Evolutionary conservation across 2,329 filamentous ascomycete genomes (phyloP), one percentile per base, ranked within the genome.

Genomic region (Ophiostoma perfectum): DNA sequence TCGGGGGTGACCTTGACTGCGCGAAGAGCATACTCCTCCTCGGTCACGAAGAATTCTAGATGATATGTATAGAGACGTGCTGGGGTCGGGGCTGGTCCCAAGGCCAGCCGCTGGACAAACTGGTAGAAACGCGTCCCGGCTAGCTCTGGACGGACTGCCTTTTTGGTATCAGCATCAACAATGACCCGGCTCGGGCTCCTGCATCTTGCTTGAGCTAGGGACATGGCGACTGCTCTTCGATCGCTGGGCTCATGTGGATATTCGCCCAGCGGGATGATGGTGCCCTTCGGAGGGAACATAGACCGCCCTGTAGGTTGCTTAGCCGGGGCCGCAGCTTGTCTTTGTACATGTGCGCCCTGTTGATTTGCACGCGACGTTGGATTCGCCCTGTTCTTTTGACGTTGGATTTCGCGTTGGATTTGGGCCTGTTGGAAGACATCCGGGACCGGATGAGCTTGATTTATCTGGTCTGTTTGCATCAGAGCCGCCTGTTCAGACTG

Each of bases 41-140:
- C 70, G 3, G 79, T 69, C 12, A 89, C 68, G 0, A 72, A 70
- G 70, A 91, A 88, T 2, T 74, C 72, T 52, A 86, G 78, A 1
- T 73, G 79, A 77, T 76, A 83, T 71, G 79, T 73, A 52, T 72
- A 75, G 41, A 74, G 76, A 70, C 76, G 77, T 1, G 80, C 77
- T 65, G 71, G 70, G 41, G 79, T 70, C 47, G 69, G 66, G 18
- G 65, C 74, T 0, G 89, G 89, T 1, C 72, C 71, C 6, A 85
- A 73, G 1, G 80, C 78, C 68, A 88, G 84, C 0, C 75, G 76
- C 70, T 81, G 81, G 18, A 90, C 77, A 65, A 81, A 84, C 71
- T 89, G 86, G 73, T 89, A 91, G 66, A 84, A 77, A 5, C 78
- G 78, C 70, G 78, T 78, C 6, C 67, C 66, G 8, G 1, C 70